Base-by-base conservation (phyloP, 2,329 filamentous ascomycete species). In the Sporothrix brunneoviolacea region DNA sequence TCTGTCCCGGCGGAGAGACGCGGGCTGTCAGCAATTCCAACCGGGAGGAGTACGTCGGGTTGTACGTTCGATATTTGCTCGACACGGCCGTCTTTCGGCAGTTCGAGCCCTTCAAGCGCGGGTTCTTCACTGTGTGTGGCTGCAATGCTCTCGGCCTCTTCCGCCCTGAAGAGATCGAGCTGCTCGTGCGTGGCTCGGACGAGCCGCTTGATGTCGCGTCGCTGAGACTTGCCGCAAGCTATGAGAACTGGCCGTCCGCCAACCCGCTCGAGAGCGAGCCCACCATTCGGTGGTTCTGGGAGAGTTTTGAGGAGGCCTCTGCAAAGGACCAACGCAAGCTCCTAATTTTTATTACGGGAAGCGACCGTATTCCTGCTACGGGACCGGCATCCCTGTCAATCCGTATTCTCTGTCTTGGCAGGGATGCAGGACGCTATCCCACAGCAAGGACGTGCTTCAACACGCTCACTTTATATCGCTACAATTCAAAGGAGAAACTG, bases 371-470 rank as follows among this genome's bases (percentile, higher is more conserved):
- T 50, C 91, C 91, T 0, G 90, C 91, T 5, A 90, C 88, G 70
- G 91, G 91, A 1, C 83, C 89, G 4, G 83, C 88, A 8, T 89
- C 84, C 57, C 72, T 95, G 47, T 77, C 83, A 8, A 87, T 96
- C 55, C 83, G 84, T 57, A 72, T 95, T 47, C 77, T 80, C 13
- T 91, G 86, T 61, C 74, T 91, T 1, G 89, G 88, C 0, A 79
- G 86, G 37, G 87, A 94, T 60, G 74, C 75, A 53, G 75, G 79
- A 33, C 76, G 90, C 55, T 95, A 86, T 63, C 91, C 91, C 1
- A 86, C 88, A 18, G 91, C 91, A 16, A 79, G 90, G 61, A 96
- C 91, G 8, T 96, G 91, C 65, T 96, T 96, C 69, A 95, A 95
- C 64, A 81, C 84, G 65, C 62, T 96, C 56, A 83, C 84, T 4